A percentile compares a stretch with the other conserved stretches of the same genome.
phyloP scores from a whole-genome alignment of 139 green algal species.

The Pleodorina starrii region DNA sequence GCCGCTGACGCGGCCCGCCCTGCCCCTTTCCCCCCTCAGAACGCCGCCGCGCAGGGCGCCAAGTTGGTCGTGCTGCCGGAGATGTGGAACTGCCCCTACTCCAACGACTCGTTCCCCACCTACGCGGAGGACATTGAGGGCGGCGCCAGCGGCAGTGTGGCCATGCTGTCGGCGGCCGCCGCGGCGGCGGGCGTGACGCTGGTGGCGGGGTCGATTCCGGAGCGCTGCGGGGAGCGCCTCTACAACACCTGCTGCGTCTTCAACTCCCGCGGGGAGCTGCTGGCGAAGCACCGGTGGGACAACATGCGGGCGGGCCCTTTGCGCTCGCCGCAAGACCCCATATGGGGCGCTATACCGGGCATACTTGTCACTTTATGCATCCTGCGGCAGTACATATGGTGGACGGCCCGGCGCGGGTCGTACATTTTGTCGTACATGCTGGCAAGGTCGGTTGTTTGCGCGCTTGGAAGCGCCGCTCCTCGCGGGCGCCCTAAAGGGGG shows the following conservation, averaged over 20 bases:
- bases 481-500: too few relatives aligned
- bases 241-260: slow-evolving; percentile 99
- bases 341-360: too few relatives aligned
- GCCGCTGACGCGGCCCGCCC: too few relatives aligned
- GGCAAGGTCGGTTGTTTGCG: too few relatives aligned
- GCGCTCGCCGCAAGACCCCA: too few relatives aligned
- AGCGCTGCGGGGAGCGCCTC: slow-evolving; percentile 79
- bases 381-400: too few relatives aligned
- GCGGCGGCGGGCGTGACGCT: slow-evolving; percentile 62
- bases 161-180: slow-evolving; percentile 41
- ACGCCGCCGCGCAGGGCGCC: slow-evolving; percentile 76
- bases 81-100: slow-evolving; percentile 99
- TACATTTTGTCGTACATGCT: too few relatives aligned
- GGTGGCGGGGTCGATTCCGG: slow-evolving; percentile 91
- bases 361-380: too few relatives aligned
- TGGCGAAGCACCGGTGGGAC: slow-evolving; percentile 92
- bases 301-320: too few relatives aligned
- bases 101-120: slow-evolving; percentile 93
- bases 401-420: too few relatives aligned
- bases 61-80: slow-evolving; percentile 91
- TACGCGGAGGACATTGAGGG: slow-evolving; percentile 94
- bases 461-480: too few relatives aligned
- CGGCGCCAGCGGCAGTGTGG: slow-evolving; percentile 64
- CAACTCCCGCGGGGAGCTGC: slow-evolving; percentile 77
- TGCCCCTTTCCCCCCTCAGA: too few relatives aligned